These are phyloP conservation scores for Lactarius indigo DNA, from an alignment of 768 basidiomycete species.

Conservation along the genomic window DNA sequence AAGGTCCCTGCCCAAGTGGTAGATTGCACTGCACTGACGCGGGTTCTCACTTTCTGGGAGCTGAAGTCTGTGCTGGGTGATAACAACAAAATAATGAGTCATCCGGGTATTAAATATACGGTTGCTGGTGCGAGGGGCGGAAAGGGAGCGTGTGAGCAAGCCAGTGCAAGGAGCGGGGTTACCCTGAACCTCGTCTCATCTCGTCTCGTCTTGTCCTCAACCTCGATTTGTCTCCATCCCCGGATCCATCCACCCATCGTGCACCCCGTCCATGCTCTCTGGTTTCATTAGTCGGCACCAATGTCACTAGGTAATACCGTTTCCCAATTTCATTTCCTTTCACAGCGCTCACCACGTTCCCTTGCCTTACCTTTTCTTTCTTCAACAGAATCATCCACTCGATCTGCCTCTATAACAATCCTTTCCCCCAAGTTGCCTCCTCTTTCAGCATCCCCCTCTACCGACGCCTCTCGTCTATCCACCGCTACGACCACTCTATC, in stretches of 20 bases:
- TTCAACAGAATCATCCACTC: conserved; percentile 19
- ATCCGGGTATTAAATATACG: not conserved
- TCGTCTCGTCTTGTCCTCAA: not conserved
- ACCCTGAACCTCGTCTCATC: conserved; percentile 14
- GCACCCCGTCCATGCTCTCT: conserved; percentile 2
- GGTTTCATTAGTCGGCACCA: conserved; percentile 4
- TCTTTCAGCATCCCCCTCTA: conserved; percentile 3
- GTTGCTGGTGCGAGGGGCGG: not conserved
- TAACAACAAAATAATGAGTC: not conserved
- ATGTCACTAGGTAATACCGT: conserved; percentile 23
- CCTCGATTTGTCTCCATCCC: not conserved
- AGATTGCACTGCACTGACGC: too few relatives aligned
- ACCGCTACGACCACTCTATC: conserved; percentile 16
- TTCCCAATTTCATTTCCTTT: conserved; percentile 10
- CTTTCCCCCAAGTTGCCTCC: conserved; percentile 16
- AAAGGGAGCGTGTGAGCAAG: not conserved
- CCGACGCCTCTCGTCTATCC: conserved; percentile 15
- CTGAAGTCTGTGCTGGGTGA: not conserved
- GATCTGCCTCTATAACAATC: conserved; percentile 9
- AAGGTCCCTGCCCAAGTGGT: conserved; percentile 4
- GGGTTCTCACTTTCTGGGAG: not conserved
- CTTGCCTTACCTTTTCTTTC: conserved; percentile 3
- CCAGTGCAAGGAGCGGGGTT: not conserved
- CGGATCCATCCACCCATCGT: not conserved
- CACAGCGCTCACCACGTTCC: not conserved